Base-by-base conservation (phyloP, 352 stramenopile species). In the Globisporangium carolinianum region DNA sequence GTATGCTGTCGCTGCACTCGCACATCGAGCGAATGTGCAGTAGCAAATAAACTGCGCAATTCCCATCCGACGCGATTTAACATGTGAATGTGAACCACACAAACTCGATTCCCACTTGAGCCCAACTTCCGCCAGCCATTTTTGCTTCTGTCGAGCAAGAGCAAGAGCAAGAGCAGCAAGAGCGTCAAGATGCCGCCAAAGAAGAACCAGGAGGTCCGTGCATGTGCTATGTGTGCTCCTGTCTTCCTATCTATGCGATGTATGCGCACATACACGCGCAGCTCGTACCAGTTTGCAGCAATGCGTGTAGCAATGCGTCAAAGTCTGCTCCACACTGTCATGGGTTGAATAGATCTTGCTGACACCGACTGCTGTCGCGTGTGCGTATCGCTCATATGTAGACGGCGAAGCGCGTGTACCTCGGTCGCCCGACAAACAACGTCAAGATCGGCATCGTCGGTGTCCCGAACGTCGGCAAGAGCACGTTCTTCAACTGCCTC, bases 381-480 rank as follows among this genome's bases (percentile, higher is more conserved):
- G 14, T 38, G 12, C 17, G 24, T 47, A 1, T 32, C 24, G 24
- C 4, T 10, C 4, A 32, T 32, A 32, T 32, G 24, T 32, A 32
- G 24, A 32, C 24, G 73, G 59, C 71, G 35, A 74, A 75, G 53
- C 74, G 72, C 53, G 77, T 85, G 65, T 95, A 95, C 72, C 75
- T 95, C 55, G 85, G 85, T 47, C 85, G 85, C 17, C 85, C 85
- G 11, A 73, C 75, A 48, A 94, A 94, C 80, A 99, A 98, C 64
- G 89, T 99, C 51, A 98, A 98, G 79, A 99, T 98, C 60, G 97
- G 97, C 48, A 99, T 99, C 58, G 97, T 99, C 53, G 96, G 97
- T 45, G 73, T 99, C n/a, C 97, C 97, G 15, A 99, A 99, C 79
- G 97, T 99, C 37, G 98, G 97, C 67, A 99, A 99, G 78, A 98